Percentiles rank a stretch among this genome's conserved stretches.
These are phyloP conservation scores for Hyphopichia fennica DNA, from an alignment of 1,139 yeast genomes.

Conservation along the genomic window DNA sequence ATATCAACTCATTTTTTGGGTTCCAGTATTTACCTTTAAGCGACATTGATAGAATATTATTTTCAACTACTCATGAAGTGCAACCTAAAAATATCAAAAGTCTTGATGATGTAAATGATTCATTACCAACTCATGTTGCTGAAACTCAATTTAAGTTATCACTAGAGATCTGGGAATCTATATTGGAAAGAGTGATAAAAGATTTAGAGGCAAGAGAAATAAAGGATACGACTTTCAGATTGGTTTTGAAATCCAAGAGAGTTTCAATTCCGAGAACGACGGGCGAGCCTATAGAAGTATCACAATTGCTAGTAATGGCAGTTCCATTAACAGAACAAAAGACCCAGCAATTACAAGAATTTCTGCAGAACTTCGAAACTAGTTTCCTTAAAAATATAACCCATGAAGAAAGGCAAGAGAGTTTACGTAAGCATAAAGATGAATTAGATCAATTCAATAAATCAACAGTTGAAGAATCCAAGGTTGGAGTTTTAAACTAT, in stretches of 20 bases:
- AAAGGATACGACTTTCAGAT: slow-evolving; percentile 25
- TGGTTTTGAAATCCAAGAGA: slow-evolving; percentile 21
- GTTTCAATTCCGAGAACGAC: not conserved
- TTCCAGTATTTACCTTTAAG: slow-evolving; percentile 81
- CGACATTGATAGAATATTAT: slow-evolving; percentile 59
- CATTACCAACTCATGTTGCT: slow-evolving; percentile 55
- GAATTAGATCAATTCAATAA: slow-evolving; percentile 19
- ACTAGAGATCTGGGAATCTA: slow-evolving; percentile 52
- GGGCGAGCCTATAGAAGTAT: slow-evolving; percentile 14
- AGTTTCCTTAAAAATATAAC: slow-evolving; percentile 22
- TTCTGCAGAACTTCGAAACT: slow-evolving; percentile 23
- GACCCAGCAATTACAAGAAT: slow-evolving; percentile 23
- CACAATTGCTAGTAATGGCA: slow-evolving; percentile 28
- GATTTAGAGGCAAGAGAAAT: slow-evolving; percentile 22
- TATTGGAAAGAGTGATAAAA: slow-evolving; percentile 42
- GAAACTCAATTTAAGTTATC: slow-evolving; percentile 71
- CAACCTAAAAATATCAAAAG: slow-evolving; percentile 33
- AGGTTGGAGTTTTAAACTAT: slow-evolving; percentile 4
- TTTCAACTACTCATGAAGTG: slow-evolving; percentile 18
- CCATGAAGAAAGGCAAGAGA: slow-evolving; percentile 16
- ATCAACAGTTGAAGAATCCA: slow-evolving; percentile 4
- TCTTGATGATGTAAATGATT: slow-evolving; percentile 25
- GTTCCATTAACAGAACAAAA: slow-evolving; percentile 30
- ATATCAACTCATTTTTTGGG: slow-evolving; percentile 77
- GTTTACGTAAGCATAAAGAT: slow-evolving; percentile 18